These are phyloP conservation scores for Solanum clarkiae DNA, from an alignment of 257 asterid species.

Conservation along the genomic window DNA sequence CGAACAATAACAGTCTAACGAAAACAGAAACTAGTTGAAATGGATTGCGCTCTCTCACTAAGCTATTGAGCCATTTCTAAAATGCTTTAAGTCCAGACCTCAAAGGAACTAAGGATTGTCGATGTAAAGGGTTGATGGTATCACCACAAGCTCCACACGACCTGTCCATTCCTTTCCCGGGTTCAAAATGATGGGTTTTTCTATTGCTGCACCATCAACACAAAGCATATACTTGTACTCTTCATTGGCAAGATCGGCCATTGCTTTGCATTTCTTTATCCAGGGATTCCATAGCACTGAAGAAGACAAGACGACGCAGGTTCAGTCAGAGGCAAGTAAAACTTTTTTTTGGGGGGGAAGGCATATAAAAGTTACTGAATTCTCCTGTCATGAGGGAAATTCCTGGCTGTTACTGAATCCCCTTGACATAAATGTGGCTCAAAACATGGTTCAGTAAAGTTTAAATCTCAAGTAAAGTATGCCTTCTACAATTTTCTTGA, in stretches of 20 bases:
- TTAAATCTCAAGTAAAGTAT: not conserved
- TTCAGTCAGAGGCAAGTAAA: not conserved
- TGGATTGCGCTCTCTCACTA: not conserved
- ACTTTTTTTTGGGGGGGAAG: not conserved
- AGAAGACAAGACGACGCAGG: not conserved
- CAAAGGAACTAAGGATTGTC: not conserved
- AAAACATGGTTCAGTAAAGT: not conserved
- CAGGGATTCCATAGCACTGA: constrained; percentile 7
- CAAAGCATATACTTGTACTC: constrained; percentile 3
- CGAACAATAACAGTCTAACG: not conserved
- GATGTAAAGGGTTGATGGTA: not conserved
- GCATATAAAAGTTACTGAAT: not conserved
- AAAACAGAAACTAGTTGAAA: not conserved
- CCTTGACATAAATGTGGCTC: not conserved
- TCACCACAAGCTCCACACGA: not conserved
- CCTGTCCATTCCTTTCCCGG: not conserved
- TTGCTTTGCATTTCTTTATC: not conserved
- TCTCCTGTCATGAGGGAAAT: not conserved
- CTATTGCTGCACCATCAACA: constrained; percentile 1
- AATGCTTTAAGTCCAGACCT: not conserved
- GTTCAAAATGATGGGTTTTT: not conserved
- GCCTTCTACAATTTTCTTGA: not conserved
- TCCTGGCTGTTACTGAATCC: not conserved
- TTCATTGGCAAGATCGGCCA: not conserved
- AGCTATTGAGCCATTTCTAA: not conserved